Evolutionary conservation across 352 stramenopile genomes (phyloP).

Genomic region (Pythium periplocum): DNA sequence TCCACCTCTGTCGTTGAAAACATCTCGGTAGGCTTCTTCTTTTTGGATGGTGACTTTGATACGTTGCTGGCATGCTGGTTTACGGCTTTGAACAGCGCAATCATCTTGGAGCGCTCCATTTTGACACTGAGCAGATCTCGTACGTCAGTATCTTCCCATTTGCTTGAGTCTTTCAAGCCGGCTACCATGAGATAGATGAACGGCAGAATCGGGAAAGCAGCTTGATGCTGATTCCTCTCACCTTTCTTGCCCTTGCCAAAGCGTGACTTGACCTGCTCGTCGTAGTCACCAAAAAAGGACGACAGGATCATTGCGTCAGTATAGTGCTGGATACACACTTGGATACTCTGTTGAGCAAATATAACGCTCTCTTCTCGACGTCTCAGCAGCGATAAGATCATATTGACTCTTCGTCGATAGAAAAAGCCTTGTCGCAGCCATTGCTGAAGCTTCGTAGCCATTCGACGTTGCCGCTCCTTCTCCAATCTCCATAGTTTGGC

Average conservation of each 20-base stretch:
- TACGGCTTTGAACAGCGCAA: constrained; percentile 41
- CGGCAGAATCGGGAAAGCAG: constrained; percentile 34
- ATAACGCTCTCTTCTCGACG: constrained; percentile 23
- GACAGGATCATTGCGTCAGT: constrained; percentile 29
- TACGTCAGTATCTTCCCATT: constrained; percentile 29
- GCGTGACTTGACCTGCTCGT: constrained; percentile 3
- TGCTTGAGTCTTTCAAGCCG: constrained; percentile 30
- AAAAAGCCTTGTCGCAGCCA: constrained; percentile 26
- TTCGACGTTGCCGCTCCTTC: constrained; percentile 15
- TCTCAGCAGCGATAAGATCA: constrained; percentile 12
- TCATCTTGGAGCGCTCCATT: constrained; percentile 45
- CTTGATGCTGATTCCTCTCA: too few species aligned
- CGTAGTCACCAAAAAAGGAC: constrained; percentile 13
- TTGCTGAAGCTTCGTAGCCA: constrained; percentile 22
- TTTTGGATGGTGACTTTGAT: neutral
- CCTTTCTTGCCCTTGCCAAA: neutral
- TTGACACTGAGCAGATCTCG: constrained; percentile 34
- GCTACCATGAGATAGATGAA: constrained; percentile 37
- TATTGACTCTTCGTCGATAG: constrained; percentile 14
- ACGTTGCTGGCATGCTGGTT: constrained; percentile 19
- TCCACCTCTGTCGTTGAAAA: constrained; percentile 58
- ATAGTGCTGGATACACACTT: constrained; percentile 35
- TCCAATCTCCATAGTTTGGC: constrained; percentile 33
- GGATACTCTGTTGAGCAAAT: constrained; percentile 34
- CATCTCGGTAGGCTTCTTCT: constrained; percentile 7